Evolutionary conservation across 768 basidiomycete genomes (phyloP).

Genomic region (Suillus subaureus): DNA sequence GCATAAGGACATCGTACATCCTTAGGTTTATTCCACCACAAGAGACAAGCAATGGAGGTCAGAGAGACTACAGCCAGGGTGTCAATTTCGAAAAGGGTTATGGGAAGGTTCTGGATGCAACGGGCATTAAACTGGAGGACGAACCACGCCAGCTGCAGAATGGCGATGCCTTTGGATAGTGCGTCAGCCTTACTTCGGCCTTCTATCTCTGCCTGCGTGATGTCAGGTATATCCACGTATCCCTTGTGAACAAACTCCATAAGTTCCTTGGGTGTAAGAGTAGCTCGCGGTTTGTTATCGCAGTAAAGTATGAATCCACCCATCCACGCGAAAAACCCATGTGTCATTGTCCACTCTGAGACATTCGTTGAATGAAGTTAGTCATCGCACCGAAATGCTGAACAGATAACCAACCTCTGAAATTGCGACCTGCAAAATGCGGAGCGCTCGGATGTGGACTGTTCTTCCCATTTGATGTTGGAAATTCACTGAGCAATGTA

Average conservation of each 20-base stretch:
- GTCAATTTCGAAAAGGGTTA: not conserved
- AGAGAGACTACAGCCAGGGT: not conserved
- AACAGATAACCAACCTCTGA: not conserved
- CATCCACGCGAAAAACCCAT: not conserved
- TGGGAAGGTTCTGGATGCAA: not conserved
- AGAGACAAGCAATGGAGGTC: not conserved
- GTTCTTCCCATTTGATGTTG: not conserved
- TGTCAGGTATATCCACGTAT: not conserved
- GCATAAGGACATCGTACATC: not conserved
- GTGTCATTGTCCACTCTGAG: not conserved
- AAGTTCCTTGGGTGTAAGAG: not conserved
- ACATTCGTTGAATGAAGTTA: not conserved
- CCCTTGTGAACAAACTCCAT: not conserved
- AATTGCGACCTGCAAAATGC: not conserved
- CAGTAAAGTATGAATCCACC: not conserved
- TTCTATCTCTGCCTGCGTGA: not conserved
- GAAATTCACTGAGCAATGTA: accelerated
- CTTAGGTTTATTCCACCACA: not conserved
- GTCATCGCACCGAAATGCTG: not conserved
- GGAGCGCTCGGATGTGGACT: not conserved
- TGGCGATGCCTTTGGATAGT: not conserved
- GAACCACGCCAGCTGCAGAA: not conserved
- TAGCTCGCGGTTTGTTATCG: not conserved
- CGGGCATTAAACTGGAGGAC: not conserved
- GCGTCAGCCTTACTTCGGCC: not conserved